Evolutionary conservation across 2,329 filamentous ascomycete genomes (phyloP), one percentile per base, ranked within the genome.

Genomic region (Fonsecaea monophora): DNA sequence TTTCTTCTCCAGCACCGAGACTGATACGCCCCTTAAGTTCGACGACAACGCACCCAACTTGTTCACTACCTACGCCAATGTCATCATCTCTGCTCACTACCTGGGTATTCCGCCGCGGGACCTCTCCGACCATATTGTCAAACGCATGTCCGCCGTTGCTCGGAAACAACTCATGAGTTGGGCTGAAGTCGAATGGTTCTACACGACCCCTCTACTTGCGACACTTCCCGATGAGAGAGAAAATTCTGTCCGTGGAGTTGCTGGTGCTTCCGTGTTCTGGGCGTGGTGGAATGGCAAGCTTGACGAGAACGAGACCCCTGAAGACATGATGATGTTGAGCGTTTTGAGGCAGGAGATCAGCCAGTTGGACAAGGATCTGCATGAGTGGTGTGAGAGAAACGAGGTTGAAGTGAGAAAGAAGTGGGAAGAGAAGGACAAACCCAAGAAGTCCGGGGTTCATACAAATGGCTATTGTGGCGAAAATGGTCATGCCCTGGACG

Each of bases 161-260:
- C 62, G 65, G 15, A 66, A 67, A 32, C 48, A 53, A 10, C 64
- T 68, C 42, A 71, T 71, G 67, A 60, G 32, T 53, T 69, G 67
- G 69, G 56, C 64, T 6, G 67, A 69, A 60, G 69, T 71, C 30
- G 67, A 69, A 40, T 68, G 63, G 62, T 71, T 69, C 62, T 66
- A 69, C 62, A 62, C 55, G 6, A 57, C 65, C n/a, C 53, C 65
- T 21, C 37, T 53, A n/a, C 59, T 50, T 12, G 34, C 37, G 15
- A 40, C 42, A 6, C 34, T 71, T 21, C 59, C 60, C 4, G 58
- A 57, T 13, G 64, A 60, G 15, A 64, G 64, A 55, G 55, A 54
- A 25, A 55, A 62, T 15, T 18, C 64, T 3, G 42, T 71, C 42
- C 65, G 69, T 15, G 67, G 64, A 48, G 65, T 71, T 35, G 65